Conservation (phyloP, 805 yeast genomes). For the Cyberlindnera mycetangii region DNA sequence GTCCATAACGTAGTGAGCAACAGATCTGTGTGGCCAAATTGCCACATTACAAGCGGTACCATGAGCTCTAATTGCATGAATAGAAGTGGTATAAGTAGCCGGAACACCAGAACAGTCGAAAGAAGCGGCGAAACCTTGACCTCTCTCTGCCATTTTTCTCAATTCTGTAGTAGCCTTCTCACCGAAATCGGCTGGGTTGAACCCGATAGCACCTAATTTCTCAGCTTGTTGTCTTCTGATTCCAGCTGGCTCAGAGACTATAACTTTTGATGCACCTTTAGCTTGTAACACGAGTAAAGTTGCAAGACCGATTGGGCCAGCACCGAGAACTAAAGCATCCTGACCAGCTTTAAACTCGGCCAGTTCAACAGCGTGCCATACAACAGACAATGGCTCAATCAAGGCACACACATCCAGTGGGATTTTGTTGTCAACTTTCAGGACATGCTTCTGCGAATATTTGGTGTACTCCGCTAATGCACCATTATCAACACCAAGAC, state of each 20-base stretch:
- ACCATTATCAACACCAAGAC: slow-evolving; percentile 50
- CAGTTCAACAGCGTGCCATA: slow-evolving; percentile 55
- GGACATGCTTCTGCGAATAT: slow-evolving; percentile 36
- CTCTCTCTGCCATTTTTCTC: slow-evolving; percentile 35
- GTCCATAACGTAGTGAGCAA: slow-evolving; percentile 44
- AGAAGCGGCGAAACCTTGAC: slow-evolving; percentile 47
- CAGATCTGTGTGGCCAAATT: slow-evolving; percentile 45
- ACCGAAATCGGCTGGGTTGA: slow-evolving; percentile 38
- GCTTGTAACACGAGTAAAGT: slow-evolving; percentile 53
- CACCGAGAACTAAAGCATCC: slow-evolving; percentile 52
- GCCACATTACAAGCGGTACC: slow-evolving; percentile 48
- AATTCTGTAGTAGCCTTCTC: slow-evolving; percentile 33
- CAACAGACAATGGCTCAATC: slow-evolving; percentile 55
- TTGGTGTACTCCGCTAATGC: slow-evolving; percentile 44
- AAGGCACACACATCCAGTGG: slow-evolving; percentile 56
- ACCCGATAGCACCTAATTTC: slow-evolving; percentile 42
- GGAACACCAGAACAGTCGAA: slow-evolving; percentile 55
- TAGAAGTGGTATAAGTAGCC: slow-evolving; percentile 40
- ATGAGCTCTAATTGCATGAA: slow-evolving; percentile 38
- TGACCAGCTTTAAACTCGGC: slow-evolving; percentile 44
- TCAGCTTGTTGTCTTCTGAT: slow-evolving; percentile 59
- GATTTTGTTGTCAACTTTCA: slow-evolving; percentile 37
- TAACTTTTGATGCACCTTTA: slow-evolving; percentile 44
- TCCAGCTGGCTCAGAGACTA: slow-evolving; percentile 59
- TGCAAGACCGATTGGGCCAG: slow-evolving; percentile 63